A percentile compares a stretch with the other conserved stretches of the same genome.
These are phyloP conservation scores for Candida arabinofermentans DNA, from an alignment of 805 yeast genomes.

Conservation along the genomic window DNA sequence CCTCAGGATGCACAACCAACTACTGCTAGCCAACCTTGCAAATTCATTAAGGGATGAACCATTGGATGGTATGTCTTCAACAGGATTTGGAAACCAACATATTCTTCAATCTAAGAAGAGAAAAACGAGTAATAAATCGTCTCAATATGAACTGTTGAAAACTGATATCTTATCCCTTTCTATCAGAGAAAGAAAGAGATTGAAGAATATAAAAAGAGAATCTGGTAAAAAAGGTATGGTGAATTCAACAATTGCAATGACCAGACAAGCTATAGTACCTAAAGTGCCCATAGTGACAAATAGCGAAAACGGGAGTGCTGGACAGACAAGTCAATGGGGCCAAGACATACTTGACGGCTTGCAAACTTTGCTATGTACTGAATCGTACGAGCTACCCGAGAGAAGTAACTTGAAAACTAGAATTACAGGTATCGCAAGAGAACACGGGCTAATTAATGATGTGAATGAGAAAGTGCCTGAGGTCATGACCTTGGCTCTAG, in stretches of 20 bases:
- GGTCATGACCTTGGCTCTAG: conserved; percentile 73
- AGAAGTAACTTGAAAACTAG: conserved; percentile 60
- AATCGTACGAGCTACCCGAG: conserved; percentile 80
- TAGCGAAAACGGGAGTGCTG: conserved; percentile 13
- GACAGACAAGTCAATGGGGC: conserved; percentile 74
- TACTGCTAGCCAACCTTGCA: conserved; percentile 76
- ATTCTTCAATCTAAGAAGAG: conserved; percentile 31
- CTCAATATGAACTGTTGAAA: conserved; percentile 79
- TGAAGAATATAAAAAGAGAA: conserved; percentile 78
- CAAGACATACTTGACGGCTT: conserved; percentile 87
- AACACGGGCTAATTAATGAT: conserved; percentile 81
- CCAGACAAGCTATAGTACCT: conserved; percentile 72
- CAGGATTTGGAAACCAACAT: conserved; percentile 44
- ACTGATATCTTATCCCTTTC: conserved; percentile 85
- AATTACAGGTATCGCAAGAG: conserved; percentile 80
- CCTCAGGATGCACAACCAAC: conserved; percentile 72
- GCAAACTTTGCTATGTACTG: conserved; percentile 75
- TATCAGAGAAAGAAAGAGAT: conserved; percentile 76
- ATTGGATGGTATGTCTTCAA: conserved; percentile 43
- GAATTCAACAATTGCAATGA: conserved; percentile 62
- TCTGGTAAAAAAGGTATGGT: conserved; percentile 74
- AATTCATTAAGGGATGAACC: conserved; percentile 79
- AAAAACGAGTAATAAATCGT: conserved; percentile 48
- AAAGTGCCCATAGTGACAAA: conserved; percentile 73
- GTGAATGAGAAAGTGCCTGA: conserved; percentile 79